Conservation (phyloP, 148 eudicot genomes). For the Nepenthes mirabilis region DNA sequence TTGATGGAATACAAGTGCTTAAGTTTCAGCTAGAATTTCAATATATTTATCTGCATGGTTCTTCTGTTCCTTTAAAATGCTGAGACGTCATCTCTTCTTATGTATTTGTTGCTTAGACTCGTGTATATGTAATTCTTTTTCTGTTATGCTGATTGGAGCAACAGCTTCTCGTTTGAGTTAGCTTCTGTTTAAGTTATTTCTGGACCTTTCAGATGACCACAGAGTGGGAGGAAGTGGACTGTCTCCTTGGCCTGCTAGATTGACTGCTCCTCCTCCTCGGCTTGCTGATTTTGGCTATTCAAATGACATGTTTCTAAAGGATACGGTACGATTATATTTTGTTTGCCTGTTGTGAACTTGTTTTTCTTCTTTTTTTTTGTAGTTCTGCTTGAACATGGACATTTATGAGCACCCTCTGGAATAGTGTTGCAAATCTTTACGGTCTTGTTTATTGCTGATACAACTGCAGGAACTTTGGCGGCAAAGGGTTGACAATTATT, state of each 20-base stretch:
- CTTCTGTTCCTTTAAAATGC: no score
- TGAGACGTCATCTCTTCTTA: no score
- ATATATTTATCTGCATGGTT: no score
- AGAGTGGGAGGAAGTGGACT: constrained; percentile 68
- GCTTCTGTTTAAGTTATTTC: background rate
- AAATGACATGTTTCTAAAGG: constrained; percentile 69
- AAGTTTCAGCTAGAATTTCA: no score
- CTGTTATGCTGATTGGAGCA: no score
- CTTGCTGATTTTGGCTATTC: constrained; percentile 97
- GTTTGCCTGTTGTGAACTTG: background rate
- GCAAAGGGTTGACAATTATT: constrained; percentile 73
- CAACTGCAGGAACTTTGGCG: constrained; percentile 70
- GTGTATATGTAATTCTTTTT: no score
- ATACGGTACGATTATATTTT: constrained; percentile 40
- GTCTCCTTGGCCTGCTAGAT: constrained; percentile 94
- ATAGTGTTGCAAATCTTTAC: background rate
- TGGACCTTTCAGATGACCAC: constrained; percentile 65
- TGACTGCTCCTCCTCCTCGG: constrained; percentile 89
- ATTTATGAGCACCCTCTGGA: background rate
- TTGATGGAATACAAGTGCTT: no score
- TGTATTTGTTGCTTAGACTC: no score
- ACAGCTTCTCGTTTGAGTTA: background rate
- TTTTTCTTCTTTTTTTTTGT: background rate
- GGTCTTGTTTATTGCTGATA: background rate
- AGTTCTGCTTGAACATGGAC: background rate